Base-by-base conservation (phyloP, 1,139 yeast species). In the Zygosaccharomyces sapae region DNA sequence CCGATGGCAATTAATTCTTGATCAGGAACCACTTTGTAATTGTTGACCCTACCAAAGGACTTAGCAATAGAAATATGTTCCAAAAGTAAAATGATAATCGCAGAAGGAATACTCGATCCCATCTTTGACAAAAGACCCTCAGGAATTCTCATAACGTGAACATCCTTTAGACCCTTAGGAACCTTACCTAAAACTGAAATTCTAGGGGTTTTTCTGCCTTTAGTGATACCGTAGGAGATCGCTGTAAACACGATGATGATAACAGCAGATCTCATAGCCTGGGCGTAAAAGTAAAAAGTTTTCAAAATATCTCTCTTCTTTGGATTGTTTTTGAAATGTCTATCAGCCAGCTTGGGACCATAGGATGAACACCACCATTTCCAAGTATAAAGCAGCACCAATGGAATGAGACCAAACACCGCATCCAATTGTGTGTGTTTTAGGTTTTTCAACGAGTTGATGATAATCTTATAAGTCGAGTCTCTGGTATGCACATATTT, bases 1-100 rank as follows among this genome's bases (percentile, higher is more conserved):
- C 97, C 97, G 69, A 90, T 90, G 35, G 97, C 97, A 63, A 90
- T 79, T 52, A 90, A 77, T 67, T 90, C 97, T 71, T 90, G 97
- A 70, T 90, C 90, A 41, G 97, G 96, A 51, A 82, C 77, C 61
- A 90, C 84, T 61, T 86, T 87, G 70, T 90, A 90, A 65, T 87
- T 96, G 64, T 90, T 89, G 57, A 89, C 73, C 70, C 97, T 79
- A 52, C 96, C 97, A 63, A 90, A 90, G 2, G 96, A 87, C 68
- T 89, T 90, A 47, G 97, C 76, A 59, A 90, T 90, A 47, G 97
- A 92, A 65, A 90, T 89, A 67, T 90, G 97, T 68, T 90, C 97
- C 57, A 90, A 75, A 51, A 90, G 76, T 57, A 90, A 75, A 49
- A 90, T 82, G 55, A 90, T 83, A 25, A 83, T 78, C 9, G 96